These are phyloP conservation scores for Leishmania amazonensis DNA, from an alignment of 208 protist species.

Conservation along the genomic window DNA sequence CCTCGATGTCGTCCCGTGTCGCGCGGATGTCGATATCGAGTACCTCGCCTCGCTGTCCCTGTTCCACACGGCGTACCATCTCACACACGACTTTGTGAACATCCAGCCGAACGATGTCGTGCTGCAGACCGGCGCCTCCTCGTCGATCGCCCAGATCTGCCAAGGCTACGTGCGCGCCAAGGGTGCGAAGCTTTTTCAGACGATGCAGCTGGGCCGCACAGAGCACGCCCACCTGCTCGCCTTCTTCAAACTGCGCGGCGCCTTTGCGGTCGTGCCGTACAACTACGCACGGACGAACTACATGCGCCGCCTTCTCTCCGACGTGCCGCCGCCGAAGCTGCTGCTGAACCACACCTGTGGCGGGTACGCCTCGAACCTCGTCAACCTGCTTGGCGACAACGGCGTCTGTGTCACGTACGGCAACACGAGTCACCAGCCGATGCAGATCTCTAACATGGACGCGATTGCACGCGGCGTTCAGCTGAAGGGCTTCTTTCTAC, in stretches of 20 bases:
- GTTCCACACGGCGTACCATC: conserved; percentile 96
- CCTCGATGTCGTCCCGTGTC: conserved; percentile 88
- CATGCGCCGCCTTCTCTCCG: conserved; percentile 91
- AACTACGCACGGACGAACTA: conserved; percentile 88
- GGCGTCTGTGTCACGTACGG: conserved; percentile 97
- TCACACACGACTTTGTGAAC: conserved; percentile 95
- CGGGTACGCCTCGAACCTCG: conserved; percentile 84
- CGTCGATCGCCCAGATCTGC: conserved; percentile 87
- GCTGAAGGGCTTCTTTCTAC: conserved; percentile 94
- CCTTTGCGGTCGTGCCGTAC: conserved; percentile 87
- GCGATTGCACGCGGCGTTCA: conserved; percentile 93
- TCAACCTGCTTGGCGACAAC: conserved; percentile 88
- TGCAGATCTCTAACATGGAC: conserved; percentile 93
- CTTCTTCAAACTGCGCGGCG: conserved; percentile 87
- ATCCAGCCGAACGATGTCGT: conserved; percentile 91
- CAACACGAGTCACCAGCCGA: conserved; percentile 94
- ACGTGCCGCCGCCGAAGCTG: conserved; percentile 94
- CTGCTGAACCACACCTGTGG: conserved; percentile 96
- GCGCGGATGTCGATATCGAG: conserved; percentile 92
- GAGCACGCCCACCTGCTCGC: conserved; percentile 82
- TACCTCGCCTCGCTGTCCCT: conserved; percentile 94
- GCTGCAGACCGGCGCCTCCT: conserved; percentile 87
- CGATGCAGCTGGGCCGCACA: conserved; percentile 90
- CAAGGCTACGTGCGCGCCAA: conserved; percentile 85
- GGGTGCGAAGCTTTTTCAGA: conserved; percentile 89